Evolutionary conservation across 305 asterid species (phyloP), one percentile per base, ranked within the genome.

Genomic region (Plantago rigida): DNA sequence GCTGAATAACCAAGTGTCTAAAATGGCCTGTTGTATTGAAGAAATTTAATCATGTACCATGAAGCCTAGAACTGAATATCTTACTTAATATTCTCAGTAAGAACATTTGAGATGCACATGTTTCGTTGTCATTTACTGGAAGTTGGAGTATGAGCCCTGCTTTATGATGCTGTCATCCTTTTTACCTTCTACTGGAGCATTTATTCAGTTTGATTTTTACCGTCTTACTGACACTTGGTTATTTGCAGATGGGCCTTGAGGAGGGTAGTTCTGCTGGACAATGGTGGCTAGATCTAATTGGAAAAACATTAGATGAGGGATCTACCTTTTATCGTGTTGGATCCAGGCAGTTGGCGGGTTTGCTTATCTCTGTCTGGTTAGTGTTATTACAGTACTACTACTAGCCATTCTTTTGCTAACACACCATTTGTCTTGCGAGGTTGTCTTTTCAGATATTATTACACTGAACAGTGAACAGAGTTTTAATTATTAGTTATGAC

Each of bases 191-290:
- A 54, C 56, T 26, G 17, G 39, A 56, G 49, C 60, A 57, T 22
- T 49, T 36, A 53, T 63, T 48, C 45, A 13, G 52, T 69, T 58
- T 11, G 41, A 48, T 34, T 14, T 39, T 59, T 46, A 22, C 26
- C 26, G 1, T 54, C 61, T 11, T 60, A 45, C 54, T 64, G 59
- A 36, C 36, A 47, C 47, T 44, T 51, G 57, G 69, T 39, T 55
- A 69, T 73, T 61, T 84, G 84, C 84, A 92, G 95, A 86, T 92
- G 75, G 99, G 99, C 60, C 85, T 88, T 22, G 57, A 52, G 70
- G 99, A 92, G 83, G 99, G 95, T 69, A 92, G 99, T 80, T 69
- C 93, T 60, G 85, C 85, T 34, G 99, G 96, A 65, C 99, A 92
- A 63, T 92, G 95, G 96, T 92, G 99, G 99, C 73, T 81, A 51